A percentile compares a stretch with the other conserved stretches of the same genome.
Evolutionary conservation across 1,139 yeast genomes (phyloP).

Genomic region (Yamadazyma trypodendri): DNA sequence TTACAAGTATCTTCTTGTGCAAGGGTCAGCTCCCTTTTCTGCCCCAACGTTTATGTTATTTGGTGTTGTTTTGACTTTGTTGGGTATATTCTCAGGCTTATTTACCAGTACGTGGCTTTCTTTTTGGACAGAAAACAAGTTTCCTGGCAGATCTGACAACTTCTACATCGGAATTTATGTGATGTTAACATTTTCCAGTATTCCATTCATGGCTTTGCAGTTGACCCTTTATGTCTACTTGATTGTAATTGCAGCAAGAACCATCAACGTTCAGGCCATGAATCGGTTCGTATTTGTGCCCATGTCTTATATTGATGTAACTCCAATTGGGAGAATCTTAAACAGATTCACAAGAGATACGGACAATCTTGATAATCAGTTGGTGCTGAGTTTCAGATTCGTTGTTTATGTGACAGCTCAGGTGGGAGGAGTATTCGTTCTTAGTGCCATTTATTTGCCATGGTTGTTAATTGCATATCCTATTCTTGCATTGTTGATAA

Average conservation of each 20-base stretch:
- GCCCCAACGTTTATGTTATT: conserved; percentile 6
- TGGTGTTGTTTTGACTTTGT: conserved; percentile 24
- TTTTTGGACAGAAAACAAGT: conserved; percentile 71
- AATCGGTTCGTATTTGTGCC: conserved; percentile 66
- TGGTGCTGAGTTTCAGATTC: conserved; percentile 57
- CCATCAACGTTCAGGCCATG: conserved; percentile 50
- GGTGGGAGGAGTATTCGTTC: conserved; percentile 60
- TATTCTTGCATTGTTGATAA: conserved; percentile 24
- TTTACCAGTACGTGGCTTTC: conserved; percentile 84
- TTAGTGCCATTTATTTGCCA: conserved; percentile 70
- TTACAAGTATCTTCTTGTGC: conserved; percentile 44
- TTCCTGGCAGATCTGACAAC: conserved; percentile 40
- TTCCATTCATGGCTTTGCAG: conserved; percentile 45
- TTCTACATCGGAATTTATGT: conserved; percentile 77
- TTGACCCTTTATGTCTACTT: conserved; percentile 44
- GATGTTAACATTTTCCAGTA: conserved; percentile 36
- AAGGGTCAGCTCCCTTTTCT: conserved; percentile 55
- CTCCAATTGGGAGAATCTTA: conserved; percentile 59
- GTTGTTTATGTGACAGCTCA: conserved; percentile 42
- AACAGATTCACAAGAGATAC: conserved; percentile 77
- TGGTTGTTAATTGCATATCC: conserved; percentile 53
- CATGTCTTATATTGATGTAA: conserved; percentile 56
- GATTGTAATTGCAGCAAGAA: conserved; percentile 48
- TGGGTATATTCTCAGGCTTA: conserved; percentile 58
- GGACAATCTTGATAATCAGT: conserved; percentile 74